Conservation (phyloP, 2,329 filamentous ascomycete genomes). For the Pseudogymnoascus sp. region DNA sequence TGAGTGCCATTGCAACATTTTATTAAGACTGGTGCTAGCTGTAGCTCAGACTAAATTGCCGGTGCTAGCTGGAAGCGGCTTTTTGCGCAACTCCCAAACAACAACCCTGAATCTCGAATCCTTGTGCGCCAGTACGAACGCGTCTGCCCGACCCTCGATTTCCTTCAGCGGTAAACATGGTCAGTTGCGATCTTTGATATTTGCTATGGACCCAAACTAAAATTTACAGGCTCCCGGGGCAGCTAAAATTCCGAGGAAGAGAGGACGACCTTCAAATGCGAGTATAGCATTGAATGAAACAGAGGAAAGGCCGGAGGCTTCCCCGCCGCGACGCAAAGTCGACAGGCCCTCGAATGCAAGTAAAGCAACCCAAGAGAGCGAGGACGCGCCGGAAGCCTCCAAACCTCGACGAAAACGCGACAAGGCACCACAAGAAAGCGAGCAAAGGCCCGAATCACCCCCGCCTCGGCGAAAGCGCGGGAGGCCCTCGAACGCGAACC, state of each 20-base stretch:
- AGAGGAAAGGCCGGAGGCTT: neutral
- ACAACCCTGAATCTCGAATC: neutral
- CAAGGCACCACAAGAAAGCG: neutral
- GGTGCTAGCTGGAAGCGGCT: neutral
- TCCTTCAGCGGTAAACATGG: neutral
- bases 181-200: neutral
- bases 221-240: neutral
- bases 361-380: neutral
- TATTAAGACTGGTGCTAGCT: neutral
- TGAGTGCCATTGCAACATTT: neutral
- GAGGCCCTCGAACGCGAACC: constrained; percentile 9
- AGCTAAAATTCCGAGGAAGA: neutral
- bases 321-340: constrained; percentile 4
- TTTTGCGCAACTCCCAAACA: neutral
- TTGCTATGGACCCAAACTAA: neutral
- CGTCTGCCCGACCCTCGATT: neutral
- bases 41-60: neutral
- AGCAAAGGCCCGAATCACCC: neutral
- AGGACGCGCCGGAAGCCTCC: neutral
- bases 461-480: neutral
- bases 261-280: constrained; percentile 11
- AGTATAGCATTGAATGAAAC: neutral
- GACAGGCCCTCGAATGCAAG: constrained; percentile 9
- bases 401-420: constrained; percentile 9
- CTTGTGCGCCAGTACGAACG: neutral